A percentile compares a stretch with the other conserved stretches of the same genome.
phyloP scores from a whole-genome alignment of 441 rosid species.

The Gossypium schwendimanii region DNA sequence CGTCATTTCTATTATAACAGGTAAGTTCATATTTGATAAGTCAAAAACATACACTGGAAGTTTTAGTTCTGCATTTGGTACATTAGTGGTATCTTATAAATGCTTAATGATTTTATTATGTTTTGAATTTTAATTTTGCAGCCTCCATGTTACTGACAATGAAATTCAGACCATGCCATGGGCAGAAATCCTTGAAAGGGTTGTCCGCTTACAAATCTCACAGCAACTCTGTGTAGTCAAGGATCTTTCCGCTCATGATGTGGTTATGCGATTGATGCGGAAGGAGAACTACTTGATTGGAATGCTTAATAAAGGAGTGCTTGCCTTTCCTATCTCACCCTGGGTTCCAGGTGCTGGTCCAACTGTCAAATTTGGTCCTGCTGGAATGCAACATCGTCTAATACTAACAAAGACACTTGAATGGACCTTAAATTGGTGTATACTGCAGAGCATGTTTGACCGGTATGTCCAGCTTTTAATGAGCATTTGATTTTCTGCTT shows the following conservation, averaged over 20 bases:
- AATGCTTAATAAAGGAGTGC: conserved; percentile 91
- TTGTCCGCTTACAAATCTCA: conserved; percentile 71
- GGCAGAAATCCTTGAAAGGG: conserved; percentile 88
- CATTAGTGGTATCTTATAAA: not conserved
- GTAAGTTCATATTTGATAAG: conserved; percentile 33
- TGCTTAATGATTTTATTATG: conserved; percentile 6
- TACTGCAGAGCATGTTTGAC: conserved; percentile 98
- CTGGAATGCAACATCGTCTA: conserved; percentile 45
- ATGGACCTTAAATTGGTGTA: conserved; percentile 98
- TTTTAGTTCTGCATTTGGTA: conserved; percentile 6
- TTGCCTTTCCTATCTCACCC: conserved; percentile 71
- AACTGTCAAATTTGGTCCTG: conserved; percentile 43
- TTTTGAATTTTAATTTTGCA: conserved; percentile 38
- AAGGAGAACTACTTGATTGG: conserved; percentile 98
- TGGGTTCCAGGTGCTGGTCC: conserved; percentile 99
- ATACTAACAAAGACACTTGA: conserved; percentile 89
- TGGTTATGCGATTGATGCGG: conserved; percentile 93
- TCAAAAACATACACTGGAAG: not conserved
- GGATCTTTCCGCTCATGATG: conserved; percentile 91
- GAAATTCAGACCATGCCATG: conserved; percentile 95
- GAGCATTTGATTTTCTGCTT: not conserved
- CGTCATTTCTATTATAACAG: conserved; percentile 80
- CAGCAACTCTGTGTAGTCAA: conserved; percentile 86
- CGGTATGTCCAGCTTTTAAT: conserved; percentile 39
- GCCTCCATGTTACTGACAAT: conserved; percentile 83